These are phyloP conservation scores for Seiridium cupressi DNA, from an alignment of 2,329 filamentous ascomycete species.

Conservation along the genomic window DNA sequence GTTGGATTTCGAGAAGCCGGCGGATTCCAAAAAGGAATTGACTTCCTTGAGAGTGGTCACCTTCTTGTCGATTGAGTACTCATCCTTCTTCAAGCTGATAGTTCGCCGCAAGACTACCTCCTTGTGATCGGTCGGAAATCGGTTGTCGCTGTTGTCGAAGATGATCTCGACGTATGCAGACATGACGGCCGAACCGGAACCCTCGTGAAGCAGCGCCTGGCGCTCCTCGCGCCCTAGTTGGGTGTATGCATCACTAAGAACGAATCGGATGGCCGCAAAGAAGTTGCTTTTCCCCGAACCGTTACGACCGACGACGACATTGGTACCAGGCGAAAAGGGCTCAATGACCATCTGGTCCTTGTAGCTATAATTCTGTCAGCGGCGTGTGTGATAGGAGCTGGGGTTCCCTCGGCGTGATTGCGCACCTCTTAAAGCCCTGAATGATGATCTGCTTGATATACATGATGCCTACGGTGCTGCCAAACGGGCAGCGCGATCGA, in stretches of 20 bases:
- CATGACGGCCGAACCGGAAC: conserved; percentile 96
- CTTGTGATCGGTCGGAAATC: conserved; percentile 88
- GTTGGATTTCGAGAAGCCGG: conserved; percentile 94
- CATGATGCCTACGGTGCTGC: conserved; percentile 56
- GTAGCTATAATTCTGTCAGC: conserved; percentile 63
- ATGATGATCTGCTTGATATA: conserved; percentile 99
- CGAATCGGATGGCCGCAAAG: conserved; percentile 98
- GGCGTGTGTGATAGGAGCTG: conserved; percentile 14
- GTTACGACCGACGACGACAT: conserved; percentile 98
- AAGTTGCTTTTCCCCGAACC: conserved; percentile 99
- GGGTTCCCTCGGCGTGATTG: conserved; percentile 11
- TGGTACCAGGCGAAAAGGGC: conserved; percentile 94
- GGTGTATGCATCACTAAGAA: conserved; percentile 95
- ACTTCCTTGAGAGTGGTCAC: conserved; percentile 94
- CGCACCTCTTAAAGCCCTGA: conserved; percentile 97
- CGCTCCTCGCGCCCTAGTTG: conserved; percentile 95
- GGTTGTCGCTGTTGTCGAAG: conserved; percentile 95
- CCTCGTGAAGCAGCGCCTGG: conserved; percentile 94
- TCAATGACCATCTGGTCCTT: conserved; percentile 99
- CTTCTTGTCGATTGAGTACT: conserved; percentile 96
- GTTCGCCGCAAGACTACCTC: conserved; percentile 90
- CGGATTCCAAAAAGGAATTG: conserved; percentile 91
- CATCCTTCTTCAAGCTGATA: conserved; percentile 96
- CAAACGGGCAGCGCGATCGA: conserved; percentile 29
- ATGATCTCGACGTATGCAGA: conserved; percentile 99